Evolutionary conservation across 345 rosid species (phyloP).

Genomic region (Eucalyptus curtisii): DNA sequence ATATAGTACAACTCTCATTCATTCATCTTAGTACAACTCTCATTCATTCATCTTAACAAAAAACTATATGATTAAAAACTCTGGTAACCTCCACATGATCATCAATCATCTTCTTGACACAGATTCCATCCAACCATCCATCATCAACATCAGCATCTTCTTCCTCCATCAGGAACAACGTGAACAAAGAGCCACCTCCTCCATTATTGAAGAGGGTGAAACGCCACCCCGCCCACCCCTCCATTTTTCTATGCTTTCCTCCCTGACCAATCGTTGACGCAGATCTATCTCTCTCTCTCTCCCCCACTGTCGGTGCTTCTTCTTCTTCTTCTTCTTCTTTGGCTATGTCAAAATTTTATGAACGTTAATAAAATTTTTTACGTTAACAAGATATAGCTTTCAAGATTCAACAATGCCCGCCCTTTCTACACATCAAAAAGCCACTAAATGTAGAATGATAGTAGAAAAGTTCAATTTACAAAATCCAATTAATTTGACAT

Average conservation of each 20-base stretch:
- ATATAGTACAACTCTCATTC: not conserved
- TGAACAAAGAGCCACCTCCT: not conserved
- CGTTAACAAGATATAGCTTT: not conserved
- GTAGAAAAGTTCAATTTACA: too few species aligned
- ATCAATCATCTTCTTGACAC: not conserved
- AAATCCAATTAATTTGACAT: not conserved
- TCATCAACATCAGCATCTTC: not conserved
- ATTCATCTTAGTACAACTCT: not conserved
- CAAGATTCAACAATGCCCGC: too few species aligned
- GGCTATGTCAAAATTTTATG: too few species aligned
- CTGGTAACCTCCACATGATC: not conserved
- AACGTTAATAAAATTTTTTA: too few species aligned
- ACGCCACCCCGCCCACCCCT: not conserved
- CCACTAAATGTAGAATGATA: not conserved
- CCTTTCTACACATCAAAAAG: not conserved
- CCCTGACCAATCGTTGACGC: not conserved
- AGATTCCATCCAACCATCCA: not conserved
- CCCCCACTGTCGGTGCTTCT: not conserved
- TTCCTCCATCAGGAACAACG: not conserved
- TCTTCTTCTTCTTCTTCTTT: not conserved
- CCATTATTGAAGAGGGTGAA: not conserved
- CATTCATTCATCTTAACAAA: not conserved
- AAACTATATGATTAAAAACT: not conserved
- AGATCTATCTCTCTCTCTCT: not conserved
- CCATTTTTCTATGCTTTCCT: not conserved